These are phyloP conservation scores for Jatropha curcas DNA, from an alignment of 345 rosid genomes.

Conservation along the genomic window DNA sequence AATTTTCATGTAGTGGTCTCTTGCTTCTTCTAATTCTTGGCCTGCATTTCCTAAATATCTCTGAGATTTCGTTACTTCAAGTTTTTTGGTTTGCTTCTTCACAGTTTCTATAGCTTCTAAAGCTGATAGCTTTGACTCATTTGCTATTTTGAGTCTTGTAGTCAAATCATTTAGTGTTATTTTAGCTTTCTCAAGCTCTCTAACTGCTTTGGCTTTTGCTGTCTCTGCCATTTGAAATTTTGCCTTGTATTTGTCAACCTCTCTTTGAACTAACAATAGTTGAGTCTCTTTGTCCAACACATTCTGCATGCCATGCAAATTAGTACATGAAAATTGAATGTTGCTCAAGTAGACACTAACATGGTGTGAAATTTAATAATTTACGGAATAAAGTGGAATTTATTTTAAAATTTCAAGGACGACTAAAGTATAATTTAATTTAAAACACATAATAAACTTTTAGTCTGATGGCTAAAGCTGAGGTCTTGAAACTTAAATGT, in stretches of 20 bases:
- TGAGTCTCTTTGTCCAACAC: conserved; percentile 61
- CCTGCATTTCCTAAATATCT: conserved; percentile 29
- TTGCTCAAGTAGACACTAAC: neutral
- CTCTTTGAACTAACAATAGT: conserved; percentile 49
- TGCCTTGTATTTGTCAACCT: conserved; percentile 42
- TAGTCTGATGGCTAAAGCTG: no score
- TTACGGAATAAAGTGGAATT: no score
- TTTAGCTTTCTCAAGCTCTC: conserved; percentile 58
- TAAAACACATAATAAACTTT: no score
- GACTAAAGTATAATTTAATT: no score
- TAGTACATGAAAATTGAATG: neutral
- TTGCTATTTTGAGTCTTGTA: conserved; percentile 38
- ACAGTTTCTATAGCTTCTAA: conserved; percentile 48
- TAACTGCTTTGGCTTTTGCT: conserved; percentile 41
- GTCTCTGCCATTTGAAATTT: conserved; percentile 44
- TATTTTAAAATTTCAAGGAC: no score
- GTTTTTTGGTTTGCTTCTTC: conserved; percentile 49
- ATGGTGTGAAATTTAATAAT: no score
- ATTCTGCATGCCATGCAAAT: conserved; percentile 29
- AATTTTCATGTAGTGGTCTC: conserved; percentile 52
- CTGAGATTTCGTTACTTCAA: conserved; percentile 56
- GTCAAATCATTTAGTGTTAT: conserved; percentile 44
- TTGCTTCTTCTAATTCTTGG: conserved; percentile 52
- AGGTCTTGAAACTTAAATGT: no score
- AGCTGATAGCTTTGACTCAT: conserved; percentile 44